These are phyloP conservation scores for Ulvella scutata DNA, from an alignment of 139 green algal genomes.

Conservation along the genomic window DNA sequence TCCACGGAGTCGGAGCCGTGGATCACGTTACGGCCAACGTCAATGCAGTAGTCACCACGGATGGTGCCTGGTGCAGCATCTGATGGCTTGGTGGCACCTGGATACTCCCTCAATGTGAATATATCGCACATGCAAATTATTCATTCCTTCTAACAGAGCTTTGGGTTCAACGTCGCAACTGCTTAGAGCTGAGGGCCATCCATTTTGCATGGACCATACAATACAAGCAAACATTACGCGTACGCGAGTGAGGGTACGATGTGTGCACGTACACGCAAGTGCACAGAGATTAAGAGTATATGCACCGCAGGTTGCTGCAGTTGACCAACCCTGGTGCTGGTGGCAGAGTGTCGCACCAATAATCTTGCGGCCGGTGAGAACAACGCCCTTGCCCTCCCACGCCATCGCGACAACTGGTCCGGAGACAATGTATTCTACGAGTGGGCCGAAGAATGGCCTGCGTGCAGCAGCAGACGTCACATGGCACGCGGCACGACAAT, in stretches of 20 bases:
- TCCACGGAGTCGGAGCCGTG: constrained; percentile 86
- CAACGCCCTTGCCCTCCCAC: constrained; percentile 55
- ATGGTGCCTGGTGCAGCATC: constrained; percentile 71
- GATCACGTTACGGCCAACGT: constrained; percentile 84
- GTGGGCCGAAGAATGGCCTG: constrained; percentile 64
- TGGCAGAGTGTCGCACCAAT: no score
- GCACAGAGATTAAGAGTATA: no score
- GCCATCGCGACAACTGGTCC: constrained; percentile 83
- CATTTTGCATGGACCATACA: no score
- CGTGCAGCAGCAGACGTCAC: no score
- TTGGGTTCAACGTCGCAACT: no score
- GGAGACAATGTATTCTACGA: constrained; percentile 74
- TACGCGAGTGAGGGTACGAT: background rate
- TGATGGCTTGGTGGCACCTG: constrained; percentile 66
- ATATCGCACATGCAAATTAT: no score
- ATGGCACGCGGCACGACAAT: no score
- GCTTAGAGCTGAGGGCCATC: no score
- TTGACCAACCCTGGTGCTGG: no score
- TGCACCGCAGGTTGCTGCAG: no score
- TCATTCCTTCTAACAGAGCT: no score
- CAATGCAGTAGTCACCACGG: constrained; percentile 69
- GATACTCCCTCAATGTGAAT: background rate
- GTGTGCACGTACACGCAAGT: no score
- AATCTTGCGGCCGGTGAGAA: constrained; percentile 62
- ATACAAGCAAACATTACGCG: background rate